A percentile compares a stretch with the other conserved stretches of the same genome.
Evolutionary conservation across 2,329 filamentous ascomycete species (phyloP).

Genomic region (Lachnellula subtilissima): DNA sequence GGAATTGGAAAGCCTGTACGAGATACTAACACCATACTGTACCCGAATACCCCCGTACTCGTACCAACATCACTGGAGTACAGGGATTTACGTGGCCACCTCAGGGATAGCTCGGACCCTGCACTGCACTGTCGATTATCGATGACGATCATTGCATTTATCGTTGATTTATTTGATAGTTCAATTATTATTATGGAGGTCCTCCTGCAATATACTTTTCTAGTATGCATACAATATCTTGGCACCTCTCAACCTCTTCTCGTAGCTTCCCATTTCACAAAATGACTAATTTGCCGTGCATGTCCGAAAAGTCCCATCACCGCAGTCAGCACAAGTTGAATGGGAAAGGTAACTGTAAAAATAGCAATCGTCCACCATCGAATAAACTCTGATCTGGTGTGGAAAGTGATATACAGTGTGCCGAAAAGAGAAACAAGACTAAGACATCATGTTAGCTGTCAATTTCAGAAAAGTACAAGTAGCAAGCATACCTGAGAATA

Average conservation of each 20-base stretch:
- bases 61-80: too few species aligned
- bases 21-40: too few species aligned
- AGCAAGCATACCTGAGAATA: constrained; percentile 36
- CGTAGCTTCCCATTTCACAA: constrained; percentile 43
- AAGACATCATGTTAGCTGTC: neutral
- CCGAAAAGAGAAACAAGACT: constrained; percentile 39
- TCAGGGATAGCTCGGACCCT: too few species aligned
- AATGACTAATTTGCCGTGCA: constrained; percentile 41
- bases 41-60: too few species aligned
- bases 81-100: too few species aligned
- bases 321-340: constrained; percentile 40
- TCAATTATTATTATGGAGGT: too few species aligned
- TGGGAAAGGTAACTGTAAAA: constrained; percentile 40
- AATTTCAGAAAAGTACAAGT: neutral
- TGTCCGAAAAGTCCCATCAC: constrained; percentile 44
- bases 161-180: too few species aligned
- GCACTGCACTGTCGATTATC: too few species aligned
- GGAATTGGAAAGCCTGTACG: too few species aligned
- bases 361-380: constrained; percentile 36
- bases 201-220: too few species aligned
- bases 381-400: constrained; percentile 42
- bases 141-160: too few species aligned
- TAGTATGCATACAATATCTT: too few species aligned
- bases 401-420: constrained; percentile 43
- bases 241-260: constrained; percentile 12